phyloP scores from a whole-genome alignment of 805 yeast genomes.

The Yarrowia divulgata region DNA sequence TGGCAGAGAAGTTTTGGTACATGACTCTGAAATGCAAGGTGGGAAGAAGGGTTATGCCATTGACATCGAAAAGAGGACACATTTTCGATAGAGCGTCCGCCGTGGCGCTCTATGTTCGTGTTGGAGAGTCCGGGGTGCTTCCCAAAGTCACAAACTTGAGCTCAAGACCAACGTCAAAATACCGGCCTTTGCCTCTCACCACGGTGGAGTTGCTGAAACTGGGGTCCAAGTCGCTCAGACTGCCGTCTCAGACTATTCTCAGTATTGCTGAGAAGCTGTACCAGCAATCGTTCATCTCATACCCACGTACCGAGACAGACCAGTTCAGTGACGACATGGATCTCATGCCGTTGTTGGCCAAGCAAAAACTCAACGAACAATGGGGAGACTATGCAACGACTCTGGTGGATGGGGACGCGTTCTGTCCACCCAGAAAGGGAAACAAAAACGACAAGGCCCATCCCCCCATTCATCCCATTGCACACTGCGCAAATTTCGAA shows the following conservation, averaged over 20 bases:
- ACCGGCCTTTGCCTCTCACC: conserved; percentile 88
- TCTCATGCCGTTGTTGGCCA: conserved; percentile 63
- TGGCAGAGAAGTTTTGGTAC: conserved; percentile 82
- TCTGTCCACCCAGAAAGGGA: conserved; percentile 78
- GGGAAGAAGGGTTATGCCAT: conserved; percentile 48
- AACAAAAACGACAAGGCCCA: conserved; percentile 92
- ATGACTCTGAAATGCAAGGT: conserved; percentile 58
- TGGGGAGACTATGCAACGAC: conserved; percentile 78
- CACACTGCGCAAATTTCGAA: conserved; percentile 48
- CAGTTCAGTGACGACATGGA: conserved; percentile 80
- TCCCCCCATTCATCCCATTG: conserved; percentile 95
- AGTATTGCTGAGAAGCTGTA: conserved; percentile 82
- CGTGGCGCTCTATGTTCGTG: conserved; percentile 68
- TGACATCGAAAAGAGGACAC: conserved; percentile 76
- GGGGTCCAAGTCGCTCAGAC: conserved; percentile 74
- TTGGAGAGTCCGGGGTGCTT: conserved; percentile 53
- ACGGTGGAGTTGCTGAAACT: conserved; percentile 92
- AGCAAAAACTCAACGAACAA: conserved; percentile 58
- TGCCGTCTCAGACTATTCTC: conserved; percentile 82
- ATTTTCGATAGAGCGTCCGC: conserved; percentile 77
- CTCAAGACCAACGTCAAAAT: conserved; percentile 72
- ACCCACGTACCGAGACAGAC: conserved; percentile 98
- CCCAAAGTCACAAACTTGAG: conserved; percentile 49
- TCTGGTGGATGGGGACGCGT: conserved; percentile 57
- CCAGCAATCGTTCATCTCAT: conserved; percentile 84